Base-by-base conservation (phyloP, 768 basidiomycete genomes). In the Infundibulicybe gibba region DNA sequence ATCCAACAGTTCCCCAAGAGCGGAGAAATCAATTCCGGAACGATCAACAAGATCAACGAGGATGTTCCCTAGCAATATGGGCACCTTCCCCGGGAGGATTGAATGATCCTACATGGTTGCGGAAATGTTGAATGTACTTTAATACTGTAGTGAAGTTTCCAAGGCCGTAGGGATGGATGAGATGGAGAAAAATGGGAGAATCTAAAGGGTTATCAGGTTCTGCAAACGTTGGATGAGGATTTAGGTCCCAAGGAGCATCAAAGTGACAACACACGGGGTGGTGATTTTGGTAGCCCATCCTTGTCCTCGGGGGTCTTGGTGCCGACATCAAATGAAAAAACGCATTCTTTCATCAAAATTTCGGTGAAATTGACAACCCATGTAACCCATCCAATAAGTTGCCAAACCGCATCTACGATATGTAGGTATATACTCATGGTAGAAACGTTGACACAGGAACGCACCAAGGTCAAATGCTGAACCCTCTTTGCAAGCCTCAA, bases 311-410 rank as follows among this genome's bases (percentile, higher is more conserved):
- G 25, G 31, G 34, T 39, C 5, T 43, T 16, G 3, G 14, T 32
- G 12, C 34, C 34, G 16, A 50, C 14, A 45, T 66, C 61, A 47
- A 60, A 61, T 15, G 60, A 71, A 6, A 75, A 49, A n/a, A 80
- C 66, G 52, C 72, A 75, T 49, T 72, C 64, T 53, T 79, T 85
- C 62, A 89, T 60, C 4, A 91, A 59, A 43, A 65, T 75, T 58
- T 87, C 85, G 15, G 81, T 51, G 52, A 88, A 81, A 31, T 64
- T 63, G 20, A 88, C 65, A 38, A 79, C 59, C 87, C 86, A 91
- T 6, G 65, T 67, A 1, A 75, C 78, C 40, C 89, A 56, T 8
- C 75, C 77, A 40, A 82, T 76, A 12, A 90, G 70, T 51, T 85
- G 82, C 89, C 89, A 90, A 20, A 81, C 74, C 32, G 83, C 79